Conservation (phyloP, 2,329 filamentous ascomycete genomes). For the Colletotrichum cordylinicola region DNA sequence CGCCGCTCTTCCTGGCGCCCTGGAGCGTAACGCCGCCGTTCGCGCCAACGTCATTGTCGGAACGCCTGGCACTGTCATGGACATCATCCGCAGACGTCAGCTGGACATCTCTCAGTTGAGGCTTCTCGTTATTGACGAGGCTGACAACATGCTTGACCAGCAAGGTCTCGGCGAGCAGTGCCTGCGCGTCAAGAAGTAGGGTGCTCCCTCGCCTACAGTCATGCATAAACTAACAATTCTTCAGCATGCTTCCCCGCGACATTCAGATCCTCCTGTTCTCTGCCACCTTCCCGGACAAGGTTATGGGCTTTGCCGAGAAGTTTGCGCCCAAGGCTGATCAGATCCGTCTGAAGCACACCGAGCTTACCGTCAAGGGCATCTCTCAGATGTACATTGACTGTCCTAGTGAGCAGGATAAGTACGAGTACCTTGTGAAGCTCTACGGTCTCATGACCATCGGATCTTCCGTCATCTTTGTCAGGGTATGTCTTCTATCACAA, state of each 20-base stretch:
- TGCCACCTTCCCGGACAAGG: constrained; percentile 87
- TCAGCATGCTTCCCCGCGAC: constrained; percentile 72
- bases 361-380: constrained; percentile 95
- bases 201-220: neutral
- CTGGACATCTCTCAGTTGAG: constrained; percentile 76
- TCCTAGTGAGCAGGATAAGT: constrained; percentile 81
- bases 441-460: constrained; percentile 97
- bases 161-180: constrained; percentile 96
- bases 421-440: constrained; percentile 85
- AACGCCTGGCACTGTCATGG: constrained; percentile 91
- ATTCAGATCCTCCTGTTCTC: constrained; percentile 96
- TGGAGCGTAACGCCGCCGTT: constrained; percentile 72
- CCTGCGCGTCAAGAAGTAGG: constrained; percentile 83
- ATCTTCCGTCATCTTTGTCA: constrained; percentile 97
- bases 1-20: constrained; percentile 81
- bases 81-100: constrained; percentile 79
- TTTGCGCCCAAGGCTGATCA: constrained; percentile 89
- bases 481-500: constrained; percentile 56
- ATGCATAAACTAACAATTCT: constrained; percentile 33
- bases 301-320: constrained; percentile 80
- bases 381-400: constrained; percentile 99
- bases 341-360: constrained; percentile 86
- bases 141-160: constrained; percentile 98
- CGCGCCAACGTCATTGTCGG: constrained; percentile 85
- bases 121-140: constrained; percentile 92